These are phyloP conservation scores for Mycena citricolor DNA, from an alignment of 1,284 basidiomycete genomes.

Conservation along the genomic window DNA sequence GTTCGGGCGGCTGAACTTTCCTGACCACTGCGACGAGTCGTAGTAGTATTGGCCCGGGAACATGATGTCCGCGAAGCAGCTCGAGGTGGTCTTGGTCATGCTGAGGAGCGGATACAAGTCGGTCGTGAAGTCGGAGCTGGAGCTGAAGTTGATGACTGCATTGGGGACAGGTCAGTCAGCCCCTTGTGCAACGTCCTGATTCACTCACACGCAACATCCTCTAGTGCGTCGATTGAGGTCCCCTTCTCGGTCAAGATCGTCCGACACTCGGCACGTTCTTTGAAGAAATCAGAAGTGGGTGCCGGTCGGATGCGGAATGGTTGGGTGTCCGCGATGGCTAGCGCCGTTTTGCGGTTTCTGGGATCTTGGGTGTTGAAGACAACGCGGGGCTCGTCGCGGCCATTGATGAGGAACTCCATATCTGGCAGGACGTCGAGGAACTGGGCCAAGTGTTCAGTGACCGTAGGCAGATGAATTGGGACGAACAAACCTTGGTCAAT, in stretches of 20 bases:
- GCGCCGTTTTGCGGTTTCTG: not conserved
- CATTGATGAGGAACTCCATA: not conserved
- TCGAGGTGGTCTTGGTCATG: not conserved
- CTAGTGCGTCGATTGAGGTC: constrained; percentile 3
- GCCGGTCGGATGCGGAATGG: constrained; percentile 5
- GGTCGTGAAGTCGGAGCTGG: not conserved
- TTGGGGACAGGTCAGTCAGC: not conserved
- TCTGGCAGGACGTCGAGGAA: not conserved
- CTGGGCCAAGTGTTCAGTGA: not conserved
- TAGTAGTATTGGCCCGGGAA: constrained; percentile 18
- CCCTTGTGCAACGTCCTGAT: not conserved
- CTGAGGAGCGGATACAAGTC: constrained; percentile 2
- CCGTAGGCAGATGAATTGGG: not conserved
- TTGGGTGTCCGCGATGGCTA: constrained; percentile 1
- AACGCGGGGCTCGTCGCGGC: constrained; percentile 5
- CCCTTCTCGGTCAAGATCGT: not conserved
- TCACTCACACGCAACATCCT: constrained; percentile 6
- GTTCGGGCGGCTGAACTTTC: constrained; percentile 15
- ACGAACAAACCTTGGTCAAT: not conserved
- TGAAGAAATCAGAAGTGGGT: constrained; percentile 9
- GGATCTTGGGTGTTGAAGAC: constrained; percentile 11
- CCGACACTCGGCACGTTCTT: not conserved
- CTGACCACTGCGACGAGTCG: constrained; percentile 22
- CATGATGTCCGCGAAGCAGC: constrained; percentile 4
- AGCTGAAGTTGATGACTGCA: constrained; percentile 6